Conservation (phyloP, 257 asterid species). For the Buddleja alternifolia region DNA sequence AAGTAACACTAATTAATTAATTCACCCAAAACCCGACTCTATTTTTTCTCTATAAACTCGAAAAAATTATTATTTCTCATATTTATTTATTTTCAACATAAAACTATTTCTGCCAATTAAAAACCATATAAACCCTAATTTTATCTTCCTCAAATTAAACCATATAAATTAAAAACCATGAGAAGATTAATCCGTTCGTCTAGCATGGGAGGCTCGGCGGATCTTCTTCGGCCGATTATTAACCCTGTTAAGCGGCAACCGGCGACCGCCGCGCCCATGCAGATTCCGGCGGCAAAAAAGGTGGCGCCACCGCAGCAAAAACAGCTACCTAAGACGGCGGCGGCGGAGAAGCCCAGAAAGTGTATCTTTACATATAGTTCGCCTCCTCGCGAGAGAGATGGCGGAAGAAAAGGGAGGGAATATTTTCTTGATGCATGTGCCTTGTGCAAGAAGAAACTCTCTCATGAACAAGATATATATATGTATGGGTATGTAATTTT, state of each 20-base stretch:
- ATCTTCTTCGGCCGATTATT: background rate
- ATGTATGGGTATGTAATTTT: constrained; percentile 27
- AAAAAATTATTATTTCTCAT: too few species aligned
- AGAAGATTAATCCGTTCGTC: constrained; percentile 4
- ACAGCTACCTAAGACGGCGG: too few species aligned
- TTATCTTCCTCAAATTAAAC: background rate
- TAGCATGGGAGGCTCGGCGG: constrained; percentile 10
- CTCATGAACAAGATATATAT: background rate
- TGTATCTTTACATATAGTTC: too few species aligned
- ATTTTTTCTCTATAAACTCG: too few species aligned
- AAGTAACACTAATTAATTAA: too few species aligned
- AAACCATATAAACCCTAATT: too few species aligned
- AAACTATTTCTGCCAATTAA: too few species aligned
- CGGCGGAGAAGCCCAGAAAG: too few species aligned
- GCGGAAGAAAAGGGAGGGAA: background rate
- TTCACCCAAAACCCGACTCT: too few species aligned
- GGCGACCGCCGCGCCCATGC: background rate
- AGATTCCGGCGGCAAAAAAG: too few species aligned
- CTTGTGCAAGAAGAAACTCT: constrained; percentile 13
- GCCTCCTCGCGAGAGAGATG: too few species aligned
- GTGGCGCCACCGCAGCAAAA: background rate
- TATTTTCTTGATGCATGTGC: constrained; percentile 13
- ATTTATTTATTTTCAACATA: too few species aligned
- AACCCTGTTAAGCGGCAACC: background rate
- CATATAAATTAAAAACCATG: background rate